Evolutionary conservation across 768 basidiomycete genomes (phyloP).

Genomic region (Mycena sanguinolenta): DNA sequence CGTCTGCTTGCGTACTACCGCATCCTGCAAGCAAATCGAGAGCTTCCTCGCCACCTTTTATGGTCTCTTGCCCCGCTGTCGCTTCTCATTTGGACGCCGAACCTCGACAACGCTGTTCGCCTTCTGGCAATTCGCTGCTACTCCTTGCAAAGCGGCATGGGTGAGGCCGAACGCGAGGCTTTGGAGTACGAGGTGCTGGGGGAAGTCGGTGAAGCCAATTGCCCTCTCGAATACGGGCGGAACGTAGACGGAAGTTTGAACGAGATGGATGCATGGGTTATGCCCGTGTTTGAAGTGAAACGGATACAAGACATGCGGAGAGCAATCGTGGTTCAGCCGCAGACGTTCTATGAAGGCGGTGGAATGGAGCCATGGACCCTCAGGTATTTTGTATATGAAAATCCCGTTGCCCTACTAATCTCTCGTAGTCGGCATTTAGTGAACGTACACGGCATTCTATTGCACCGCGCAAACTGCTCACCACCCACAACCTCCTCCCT

Average conservation of each 20-base stretch:
- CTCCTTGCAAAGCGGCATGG: conserved; percentile 81
- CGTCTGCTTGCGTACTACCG: conserved; percentile 87
- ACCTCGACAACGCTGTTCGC: conserved; percentile 71
- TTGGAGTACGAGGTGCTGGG: conserved; percentile 76
- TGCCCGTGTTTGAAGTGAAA: conserved; percentile 77
- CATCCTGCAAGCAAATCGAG: conserved; percentile 79
- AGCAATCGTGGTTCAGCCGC: conserved; percentile 52
- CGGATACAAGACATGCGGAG: conserved; percentile 68
- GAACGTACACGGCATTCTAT: conserved; percentile 76
- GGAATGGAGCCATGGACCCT: conserved; percentile 65
- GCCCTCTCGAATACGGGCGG: conserved; percentile 65
- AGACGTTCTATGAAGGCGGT: conserved; percentile 63
- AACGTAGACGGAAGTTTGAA: conserved; percentile 42
- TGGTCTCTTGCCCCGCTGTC: conserved; percentile 76
- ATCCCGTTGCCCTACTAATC: conserved; percentile 32
- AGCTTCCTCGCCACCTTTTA: conserved; percentile 68
- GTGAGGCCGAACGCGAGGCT: conserved; percentile 78
- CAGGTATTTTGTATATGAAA: conserved; percentile 56
- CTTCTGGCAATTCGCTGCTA: conserved; percentile 85
- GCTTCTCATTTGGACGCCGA: conserved; percentile 56
- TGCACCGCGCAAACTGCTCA: conserved; percentile 62
- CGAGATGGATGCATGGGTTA: conserved; percentile 83
- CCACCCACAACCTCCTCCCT: conserved; percentile 52
- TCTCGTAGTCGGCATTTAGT: conserved; percentile 64
- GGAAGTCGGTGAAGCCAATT: conserved; percentile 79